Base-by-base conservation (phyloP, 371 early-diverging fungal genomes). In the Syncephalastrum monosporum region DNA sequence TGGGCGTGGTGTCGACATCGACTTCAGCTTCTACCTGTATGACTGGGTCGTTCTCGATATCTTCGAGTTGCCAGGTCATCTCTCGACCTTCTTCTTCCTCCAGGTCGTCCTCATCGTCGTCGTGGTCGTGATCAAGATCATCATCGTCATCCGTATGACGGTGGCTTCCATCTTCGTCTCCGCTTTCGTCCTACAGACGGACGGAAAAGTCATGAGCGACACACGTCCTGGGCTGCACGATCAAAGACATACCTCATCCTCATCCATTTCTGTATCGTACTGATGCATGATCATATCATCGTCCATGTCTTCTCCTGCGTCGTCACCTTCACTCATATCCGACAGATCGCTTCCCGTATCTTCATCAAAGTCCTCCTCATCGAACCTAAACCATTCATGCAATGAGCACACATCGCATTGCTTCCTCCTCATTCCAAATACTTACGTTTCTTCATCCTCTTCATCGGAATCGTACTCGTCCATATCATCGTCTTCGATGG, bases 311-410 rank as follows among this genome's bases (percentile, higher is more conserved):
- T 82, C 84, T 10, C 85, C 90, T 4, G 74, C 81, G 5, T 83
- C 85, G 15, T 84, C 88, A 15, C 79, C 83, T 64, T 83, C 82
- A 50, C 75, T 78, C 63, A 81, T 67, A 55, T 87, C 87, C 12
- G 84, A 86, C 23, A 88, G 67, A 65, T 91, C 91, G 58, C 90
- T 89, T 38, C 75, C 85, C 13, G 84, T 82, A 15, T 85, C 86
- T 50, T 88, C 89, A 42, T 86, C 89, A 53, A 82, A 87, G 19
- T 87, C 87, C 19, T 79, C 88, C 38, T 86, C 88, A 17, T 77
- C 84, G 41, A 75, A 71, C 8, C 67, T 71, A 49, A 12, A 24
- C 6, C 47, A 44, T 42, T 42, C 3, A 42, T 25, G 42, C 16
- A n/a, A n/a, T 72, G 56, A 60, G 25, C 14, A 8, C 14, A 19